Conservation (phyloP, 495 filamentous ascomycete species). For the Penicillium waksmanii region DNA sequence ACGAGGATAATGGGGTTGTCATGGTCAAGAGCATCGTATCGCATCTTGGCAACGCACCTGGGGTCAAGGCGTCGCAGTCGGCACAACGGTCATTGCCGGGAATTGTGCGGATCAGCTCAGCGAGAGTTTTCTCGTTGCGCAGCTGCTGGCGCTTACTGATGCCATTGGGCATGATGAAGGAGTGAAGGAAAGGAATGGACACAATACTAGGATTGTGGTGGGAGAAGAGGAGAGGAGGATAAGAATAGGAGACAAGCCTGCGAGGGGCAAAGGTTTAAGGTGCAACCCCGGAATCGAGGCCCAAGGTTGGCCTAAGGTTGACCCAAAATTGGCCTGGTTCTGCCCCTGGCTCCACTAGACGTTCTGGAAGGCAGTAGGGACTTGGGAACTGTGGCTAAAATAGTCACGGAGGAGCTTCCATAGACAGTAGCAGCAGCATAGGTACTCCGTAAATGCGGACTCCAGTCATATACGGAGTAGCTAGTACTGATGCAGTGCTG, state of each 20-base stretch:
- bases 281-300: conserved; percentile 14
- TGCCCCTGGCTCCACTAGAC: conserved; percentile 4
- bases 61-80: conserved; percentile 89
- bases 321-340: neutral
- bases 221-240: conserved; percentile 2
- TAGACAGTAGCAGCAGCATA: too few relatives aligned
- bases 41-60: conserved; percentile 62
- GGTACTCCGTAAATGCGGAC: too few relatives aligned
- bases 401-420: too few relatives aligned
- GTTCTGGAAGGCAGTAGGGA: conserved; percentile 3
- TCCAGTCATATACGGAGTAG: too few relatives aligned
- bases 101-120: conserved; percentile 85
- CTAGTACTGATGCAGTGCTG: too few relatives aligned
- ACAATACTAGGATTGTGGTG: conserved; percentile 22
- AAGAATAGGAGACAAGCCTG: conserved; percentile 26
- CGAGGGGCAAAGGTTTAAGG: conserved; percentile 22
- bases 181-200: conserved; percentile 18
- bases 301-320: neutral
- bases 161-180: conserved; percentile 52
- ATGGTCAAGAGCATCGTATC: neutral
- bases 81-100: conserved; percentile 94
- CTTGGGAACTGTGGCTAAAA: too few relatives aligned
- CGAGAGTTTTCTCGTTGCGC: conserved; percentile 90
- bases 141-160: conserved; percentile 93
- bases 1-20: neutral